phyloP scores from a whole-genome alignment of 257 asterid species.

The Fraxinus pennsylvanica region DNA sequence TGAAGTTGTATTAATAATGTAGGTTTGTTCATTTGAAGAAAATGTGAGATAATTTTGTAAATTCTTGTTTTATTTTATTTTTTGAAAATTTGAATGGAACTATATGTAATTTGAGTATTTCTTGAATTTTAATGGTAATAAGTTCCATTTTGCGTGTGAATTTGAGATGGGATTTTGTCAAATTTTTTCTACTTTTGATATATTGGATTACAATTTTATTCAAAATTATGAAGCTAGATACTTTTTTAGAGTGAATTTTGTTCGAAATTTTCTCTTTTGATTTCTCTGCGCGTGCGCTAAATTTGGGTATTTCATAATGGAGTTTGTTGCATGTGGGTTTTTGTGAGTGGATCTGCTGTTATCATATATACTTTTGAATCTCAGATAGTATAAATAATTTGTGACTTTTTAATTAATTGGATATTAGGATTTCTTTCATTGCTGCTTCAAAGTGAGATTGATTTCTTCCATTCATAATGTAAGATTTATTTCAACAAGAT shows the following conservation, averaged over 20 bases:
- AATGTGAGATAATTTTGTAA: slow-evolving; percentile 15
- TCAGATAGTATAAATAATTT: too few species aligned
- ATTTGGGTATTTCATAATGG: not conserved
- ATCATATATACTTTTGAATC: not conserved
- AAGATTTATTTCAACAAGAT: not conserved
- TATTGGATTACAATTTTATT: not conserved
- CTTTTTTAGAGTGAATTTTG: not conserved
- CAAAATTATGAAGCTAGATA: not conserved
- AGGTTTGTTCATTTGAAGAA: not conserved
- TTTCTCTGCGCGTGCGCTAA: not conserved
- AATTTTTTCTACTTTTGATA: not conserved
- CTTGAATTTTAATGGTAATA: not conserved
- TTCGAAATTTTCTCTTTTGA: not conserved
- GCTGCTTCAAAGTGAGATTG: not conserved
- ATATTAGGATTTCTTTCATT: not conserved
- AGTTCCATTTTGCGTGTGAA: not conserved
- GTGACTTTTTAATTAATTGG: too few species aligned
- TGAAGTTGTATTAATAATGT: slow-evolving; percentile 1
- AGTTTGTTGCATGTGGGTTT: slow-evolving; percentile 17
- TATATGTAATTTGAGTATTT: not conserved
- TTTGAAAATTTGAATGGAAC: not conserved
- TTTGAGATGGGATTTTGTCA: slow-evolving; percentile 6
- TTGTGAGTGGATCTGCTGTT: slow-evolving; percentile 27
- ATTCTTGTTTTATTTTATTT: not conserved
- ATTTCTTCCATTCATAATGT: not conserved